Evolutionary conservation across 768 basidiomycete genomes (phyloP), one percentile per base, ranked within the genome.

Genomic region (Russula foetens): DNA sequence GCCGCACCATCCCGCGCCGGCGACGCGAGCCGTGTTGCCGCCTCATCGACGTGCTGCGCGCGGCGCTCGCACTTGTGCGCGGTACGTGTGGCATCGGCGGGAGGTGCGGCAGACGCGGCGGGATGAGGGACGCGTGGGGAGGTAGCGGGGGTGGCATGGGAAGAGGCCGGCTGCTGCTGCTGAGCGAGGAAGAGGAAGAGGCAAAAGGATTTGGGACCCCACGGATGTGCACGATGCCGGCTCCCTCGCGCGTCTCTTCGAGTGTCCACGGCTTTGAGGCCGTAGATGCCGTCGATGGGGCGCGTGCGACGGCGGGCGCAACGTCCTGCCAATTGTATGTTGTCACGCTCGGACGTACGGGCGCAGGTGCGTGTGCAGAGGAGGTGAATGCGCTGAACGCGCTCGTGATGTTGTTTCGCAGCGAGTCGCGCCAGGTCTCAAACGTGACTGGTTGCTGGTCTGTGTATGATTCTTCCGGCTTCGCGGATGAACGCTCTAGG

Each of bases 181-280:
- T 12, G 35, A 35, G 24, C 19, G 50, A 46, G 17, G 48, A 19
- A 3, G 45, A 39, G 3, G 54, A 31, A 15, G 28, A 28, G 21
- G 7, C 14, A 8, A 5, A 15, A n/a, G 50, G 21, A 28, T 49
- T 21, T n/a, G 45, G 47, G 7, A n/a, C 43, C 14, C 70, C 69
- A 50, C 69, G 73, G 35, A 77, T 69, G 58, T 74, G 74, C 12
- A 78, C 75, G 21, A 74, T 68, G 1, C 76, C 76, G 7, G 71
- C 67, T 17, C 75, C 76, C 53, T 76, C 70, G 17, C 67, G 69
- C 14, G 67, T 74, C 60, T 78, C 76, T 60, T 78, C 75, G 29
- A 78, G 60, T 3, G 74, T 74, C 74, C 75, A 79, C 9, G 68
- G 60, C 43, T 68, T 71, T 3, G 74, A 73, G 15, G 21, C 17